A percentile compares a stretch with the other conserved stretches of the same genome.
These are phyloP conservation scores for Deakozyma indianensis DNA, from an alignment of 805 yeast genomes.

Conservation along the genomic window DNA sequence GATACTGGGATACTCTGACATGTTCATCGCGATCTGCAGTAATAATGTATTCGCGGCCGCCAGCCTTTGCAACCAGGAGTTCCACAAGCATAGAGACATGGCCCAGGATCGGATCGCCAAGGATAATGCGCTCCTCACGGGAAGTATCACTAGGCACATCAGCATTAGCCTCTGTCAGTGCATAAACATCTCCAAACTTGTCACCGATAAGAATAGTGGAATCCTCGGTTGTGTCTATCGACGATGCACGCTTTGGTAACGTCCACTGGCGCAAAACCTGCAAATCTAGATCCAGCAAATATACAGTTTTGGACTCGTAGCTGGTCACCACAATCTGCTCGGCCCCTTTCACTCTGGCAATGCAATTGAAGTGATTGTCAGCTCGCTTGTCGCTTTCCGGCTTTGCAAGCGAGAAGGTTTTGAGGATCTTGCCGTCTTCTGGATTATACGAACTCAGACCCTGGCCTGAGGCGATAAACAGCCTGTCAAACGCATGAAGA, in stretches of 20 bases:
- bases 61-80: constrained; percentile 31
- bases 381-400: not conserved
- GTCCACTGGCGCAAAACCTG: not conserved
- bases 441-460: not conserved
- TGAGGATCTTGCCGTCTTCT: not conserved
- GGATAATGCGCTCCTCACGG: constrained; percentile 18
- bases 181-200: constrained; percentile 83
- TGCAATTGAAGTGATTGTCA: not conserved
- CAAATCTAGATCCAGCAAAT: not conserved
- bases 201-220: constrained; percentile 77
- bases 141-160: constrained; percentile 9
- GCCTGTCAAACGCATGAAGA: not conserved
- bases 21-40: constrained; percentile 96
- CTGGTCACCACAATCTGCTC: not conserved
- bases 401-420: not conserved
- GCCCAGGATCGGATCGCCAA: constrained; percentile 62
- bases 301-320: not conserved
- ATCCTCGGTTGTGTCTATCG: constrained; percentile 11
- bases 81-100: constrained; percentile 96
- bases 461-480: not conserved
- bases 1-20: constrained; percentile 68
- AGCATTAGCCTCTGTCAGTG: constrained; percentile 30
- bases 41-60: constrained; percentile 41
- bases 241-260: not conserved
- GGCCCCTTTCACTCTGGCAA: not conserved